phyloP scores from a whole-genome alignment of 139 green algal genomes.

The Coelastrella sp. region DNA sequence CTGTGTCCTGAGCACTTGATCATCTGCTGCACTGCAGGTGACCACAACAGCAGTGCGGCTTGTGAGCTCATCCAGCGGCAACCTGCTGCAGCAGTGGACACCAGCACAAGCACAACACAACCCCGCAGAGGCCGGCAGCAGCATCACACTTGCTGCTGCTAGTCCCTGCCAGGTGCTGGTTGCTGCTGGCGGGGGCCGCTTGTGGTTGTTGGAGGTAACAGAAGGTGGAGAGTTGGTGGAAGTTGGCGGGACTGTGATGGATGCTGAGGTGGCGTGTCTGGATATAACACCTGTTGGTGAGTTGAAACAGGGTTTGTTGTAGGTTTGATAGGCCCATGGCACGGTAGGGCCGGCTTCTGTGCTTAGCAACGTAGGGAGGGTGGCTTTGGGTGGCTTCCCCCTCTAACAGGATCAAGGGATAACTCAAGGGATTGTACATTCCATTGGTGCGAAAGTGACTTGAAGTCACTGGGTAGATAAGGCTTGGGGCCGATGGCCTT shows the following conservation, averaged over 20 bases:
- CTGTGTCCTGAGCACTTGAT: slow-evolving; percentile 77
- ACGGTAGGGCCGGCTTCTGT: no score
- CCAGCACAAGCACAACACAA: slow-evolving; percentile 55
- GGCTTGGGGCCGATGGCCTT: no score
- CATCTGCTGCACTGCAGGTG: slow-evolving; percentile 75
- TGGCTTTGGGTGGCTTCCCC: no score
- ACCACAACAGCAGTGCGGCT: slow-evolving; percentile 70
- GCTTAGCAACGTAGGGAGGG: no score
- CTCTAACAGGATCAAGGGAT: no score
- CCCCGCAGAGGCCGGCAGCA: slow-evolving; percentile 29
- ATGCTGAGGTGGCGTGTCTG: slow-evolving; percentile 91
- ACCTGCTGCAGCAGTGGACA: slow-evolving; percentile 76
- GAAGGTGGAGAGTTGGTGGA: slow-evolving; percentile 65
- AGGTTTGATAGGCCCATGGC: background rate
- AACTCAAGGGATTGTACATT: no score
- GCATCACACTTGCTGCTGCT: slow-evolving; percentile 85
- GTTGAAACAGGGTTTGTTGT: background rate
- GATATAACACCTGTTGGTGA: slow-evolving; percentile 86
- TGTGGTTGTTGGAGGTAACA: slow-evolving; percentile 84
- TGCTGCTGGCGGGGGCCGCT: slow-evolving; percentile 72
- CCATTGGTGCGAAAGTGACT: no score
- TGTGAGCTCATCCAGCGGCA: slow-evolving; percentile 55
- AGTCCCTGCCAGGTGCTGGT: slow-evolving; percentile 87
- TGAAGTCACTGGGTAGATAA: no score
- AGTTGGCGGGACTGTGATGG: slow-evolving; percentile 63